Conservation (phyloP, 1,284 basidiomycete genomes). For the Ustilago curta region DNA sequence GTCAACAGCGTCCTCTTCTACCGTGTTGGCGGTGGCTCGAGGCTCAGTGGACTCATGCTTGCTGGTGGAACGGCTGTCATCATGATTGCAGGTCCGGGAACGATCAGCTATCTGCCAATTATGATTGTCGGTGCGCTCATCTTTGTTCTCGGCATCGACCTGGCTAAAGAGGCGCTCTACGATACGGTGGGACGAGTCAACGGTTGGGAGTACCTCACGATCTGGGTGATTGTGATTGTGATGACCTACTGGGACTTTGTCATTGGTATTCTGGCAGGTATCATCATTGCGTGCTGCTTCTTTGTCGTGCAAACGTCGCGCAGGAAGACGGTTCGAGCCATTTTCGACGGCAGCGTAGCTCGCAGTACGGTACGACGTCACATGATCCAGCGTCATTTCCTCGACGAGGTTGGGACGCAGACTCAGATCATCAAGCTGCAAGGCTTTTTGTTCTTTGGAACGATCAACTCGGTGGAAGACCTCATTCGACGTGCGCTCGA, state of each 20-base stretch:
- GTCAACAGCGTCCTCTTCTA: conserved; percentile 76
- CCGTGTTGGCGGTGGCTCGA: conserved; percentile 88
- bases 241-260: conserved; percentile 83
- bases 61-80: conserved; percentile 80
- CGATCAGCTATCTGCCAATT: conserved; percentile 66
- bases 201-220: conserved; percentile 72
- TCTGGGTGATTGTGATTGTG: conserved; percentile 75
- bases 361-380: conserved; percentile 92
- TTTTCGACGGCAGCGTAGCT: conserved; percentile 65
- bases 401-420: conserved; percentile 89
- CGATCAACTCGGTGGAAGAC: conserved; percentile 87
- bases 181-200: conserved; percentile 87
- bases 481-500: conserved; percentile 79
- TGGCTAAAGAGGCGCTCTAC: conserved; percentile 92
- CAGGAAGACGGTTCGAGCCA: conserved; percentile 61
- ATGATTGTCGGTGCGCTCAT: conserved; percentile 81
- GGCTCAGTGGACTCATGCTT: conserved; percentile 86
- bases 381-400: conserved; percentile 85
- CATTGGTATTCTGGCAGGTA: conserved; percentile 90
- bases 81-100: conserved; percentile 82
- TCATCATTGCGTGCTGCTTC: conserved; percentile 91
- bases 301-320: conserved; percentile 96
- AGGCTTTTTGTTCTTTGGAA: conserved; percentile 95
- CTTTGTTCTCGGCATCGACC: conserved; percentile 92
- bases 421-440: conserved; percentile 90